Base-by-base conservation (phyloP, 1,284 basidiomycete species). In the Farysia itapuensis region DNA sequence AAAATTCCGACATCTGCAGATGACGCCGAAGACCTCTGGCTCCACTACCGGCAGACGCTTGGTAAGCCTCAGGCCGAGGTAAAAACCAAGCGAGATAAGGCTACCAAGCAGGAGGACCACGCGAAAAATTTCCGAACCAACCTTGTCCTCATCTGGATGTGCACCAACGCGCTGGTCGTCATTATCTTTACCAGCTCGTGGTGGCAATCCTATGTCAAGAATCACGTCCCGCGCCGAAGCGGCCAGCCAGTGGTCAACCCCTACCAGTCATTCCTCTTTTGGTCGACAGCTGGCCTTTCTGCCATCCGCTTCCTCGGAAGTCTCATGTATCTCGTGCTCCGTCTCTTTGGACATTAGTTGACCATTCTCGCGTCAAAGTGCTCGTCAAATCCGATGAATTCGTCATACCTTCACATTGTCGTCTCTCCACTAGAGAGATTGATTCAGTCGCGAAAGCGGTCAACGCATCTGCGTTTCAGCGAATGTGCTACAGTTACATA, bases 71-170 rank as follows among this genome's bases (percentile, higher is more conserved):
- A 48, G 3, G 37, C 46, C 14, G 43, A 54, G 22, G 61, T 49
- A 26, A 39, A 47, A 42, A 33, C 49, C 39, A 56, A 49, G 37
- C 53, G 60, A 16, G 72, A 75, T 43, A 42, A 50, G 28, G 72
- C 67, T 32, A 58, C 56, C 16, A 50, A 50, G 31, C 70, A 72
- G 46, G 63, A 60, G 35, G 73, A 53, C 46, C 67, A 73, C 41
- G 79, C 78, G 48, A 72, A 64, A 0, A 88, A 87, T 74, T 88
- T 95, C 65, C 81, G 91, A 53, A 95, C 91, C 13, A 94, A 93
- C 79, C 89, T 92, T n/a, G 79, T 97, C 35, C 80, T 97, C 37
- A 81, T 84, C 3, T 94, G 91, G 86, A 85, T 67, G 35, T 52
- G 71, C 47, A 60, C 63, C 34, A 75, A 75, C 24, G 69, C 61